phyloP scores from a whole-genome alignment of 306 rosid species.

The Quercus bicolor region DNA sequence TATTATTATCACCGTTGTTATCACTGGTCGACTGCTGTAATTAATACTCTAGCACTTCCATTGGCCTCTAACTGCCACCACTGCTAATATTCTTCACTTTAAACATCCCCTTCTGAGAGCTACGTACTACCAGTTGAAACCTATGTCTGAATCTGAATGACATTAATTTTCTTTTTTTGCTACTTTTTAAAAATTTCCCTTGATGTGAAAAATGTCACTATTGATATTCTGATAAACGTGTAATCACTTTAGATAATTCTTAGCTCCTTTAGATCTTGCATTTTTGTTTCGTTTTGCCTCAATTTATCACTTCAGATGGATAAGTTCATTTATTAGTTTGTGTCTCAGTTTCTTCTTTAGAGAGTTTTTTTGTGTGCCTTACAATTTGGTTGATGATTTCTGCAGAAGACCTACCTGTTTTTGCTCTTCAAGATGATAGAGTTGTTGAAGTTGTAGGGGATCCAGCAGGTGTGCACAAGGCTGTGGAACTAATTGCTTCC shows the following conservation, averaged over 20 bases:
- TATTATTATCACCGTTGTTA: conserved; percentile 3
- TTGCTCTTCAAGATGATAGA: conserved; percentile 95
- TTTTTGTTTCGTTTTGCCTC: not conserved
- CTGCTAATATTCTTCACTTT: not conserved
- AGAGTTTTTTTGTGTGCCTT: conserved; percentile 18
- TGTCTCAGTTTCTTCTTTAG: conserved; percentile 16
- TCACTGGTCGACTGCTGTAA: not conserved
- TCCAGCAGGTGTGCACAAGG: conserved; percentile 78
- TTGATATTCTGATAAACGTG: not conserved
- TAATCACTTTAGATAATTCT: not conserved
- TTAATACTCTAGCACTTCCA: conserved; percentile 3
- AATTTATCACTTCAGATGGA: not conserved
- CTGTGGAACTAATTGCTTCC: conserved; percentile 81
- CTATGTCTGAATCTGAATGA: not conserved
- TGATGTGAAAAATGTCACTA: not conserved
- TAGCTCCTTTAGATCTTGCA: not conserved
- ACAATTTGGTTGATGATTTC: conserved; percentile 11
- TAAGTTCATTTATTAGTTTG: not conserved
- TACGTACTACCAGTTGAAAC: not conserved
- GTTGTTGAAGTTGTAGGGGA: conserved; percentile 95
- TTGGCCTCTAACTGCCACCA: not conserved
- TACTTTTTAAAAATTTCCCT: not conserved
- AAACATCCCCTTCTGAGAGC: not conserved
- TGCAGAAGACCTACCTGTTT: conserved; percentile 90
- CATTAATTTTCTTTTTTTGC: not conserved